These are phyloP conservation scores for Cladophialophora yegresii DNA, from an alignment of 2,329 filamentous ascomycete genomes.

Conservation along the genomic window DNA sequence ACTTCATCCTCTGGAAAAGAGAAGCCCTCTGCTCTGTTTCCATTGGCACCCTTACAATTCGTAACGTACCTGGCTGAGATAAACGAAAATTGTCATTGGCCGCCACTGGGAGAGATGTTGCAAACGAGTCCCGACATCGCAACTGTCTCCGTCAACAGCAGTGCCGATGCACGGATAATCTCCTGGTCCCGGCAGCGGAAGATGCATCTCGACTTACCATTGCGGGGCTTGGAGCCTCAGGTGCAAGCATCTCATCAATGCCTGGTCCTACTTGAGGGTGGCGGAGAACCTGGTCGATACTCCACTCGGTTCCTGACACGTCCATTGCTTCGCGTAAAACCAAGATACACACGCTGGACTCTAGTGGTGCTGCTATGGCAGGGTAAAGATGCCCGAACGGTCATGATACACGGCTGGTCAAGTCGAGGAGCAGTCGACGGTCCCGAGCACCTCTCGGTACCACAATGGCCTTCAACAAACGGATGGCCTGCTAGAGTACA, in stretches of 20 bases:
- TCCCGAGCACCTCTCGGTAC: background rate
- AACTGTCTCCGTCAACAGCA: background rate
- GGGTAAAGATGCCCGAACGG: background rate
- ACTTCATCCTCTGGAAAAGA: too few species aligned
- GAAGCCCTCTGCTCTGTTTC: background rate
- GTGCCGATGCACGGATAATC: background rate
- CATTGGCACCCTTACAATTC: too few species aligned
- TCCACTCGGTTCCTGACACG: background rate
- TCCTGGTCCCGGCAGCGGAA: background rate
- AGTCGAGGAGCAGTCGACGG: background rate
- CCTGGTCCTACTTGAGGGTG: background rate
- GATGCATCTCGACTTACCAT: background rate
- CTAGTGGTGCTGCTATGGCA: background rate
- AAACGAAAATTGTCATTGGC: background rate
- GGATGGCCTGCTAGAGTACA: background rate
- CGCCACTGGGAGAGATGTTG: background rate
- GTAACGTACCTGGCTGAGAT: background rate
- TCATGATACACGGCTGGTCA: too few species aligned
- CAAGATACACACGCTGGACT: background rate
- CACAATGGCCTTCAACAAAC: background rate
- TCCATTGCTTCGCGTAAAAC: background rate
- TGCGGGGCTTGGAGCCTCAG: background rate
- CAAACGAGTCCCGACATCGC: background rate
- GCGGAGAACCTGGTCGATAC: background rate
- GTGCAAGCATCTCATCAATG: background rate